Evolutionary conservation across 2,329 filamentous ascomycete species (phyloP).

Genomic region (Grosmannia serpens): DNA sequence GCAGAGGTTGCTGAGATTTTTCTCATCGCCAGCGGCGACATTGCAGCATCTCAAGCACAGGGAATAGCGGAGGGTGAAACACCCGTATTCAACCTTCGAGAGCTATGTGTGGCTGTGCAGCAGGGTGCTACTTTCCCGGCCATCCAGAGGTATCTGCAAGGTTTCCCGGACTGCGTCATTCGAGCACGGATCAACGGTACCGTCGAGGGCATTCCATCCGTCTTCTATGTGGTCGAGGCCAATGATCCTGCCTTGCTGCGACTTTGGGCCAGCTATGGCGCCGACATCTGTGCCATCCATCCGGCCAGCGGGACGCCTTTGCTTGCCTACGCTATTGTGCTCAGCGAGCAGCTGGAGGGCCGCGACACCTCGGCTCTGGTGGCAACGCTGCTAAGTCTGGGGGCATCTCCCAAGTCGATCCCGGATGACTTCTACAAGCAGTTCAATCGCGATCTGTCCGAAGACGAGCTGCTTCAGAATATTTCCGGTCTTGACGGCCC

Average conservation of each 20-base stretch:
- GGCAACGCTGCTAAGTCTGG: constrained; percentile 7
- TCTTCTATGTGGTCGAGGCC: constrained; percentile 7
- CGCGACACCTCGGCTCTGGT: constrained; percentile 3
- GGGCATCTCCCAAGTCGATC: constrained; percentile 4
- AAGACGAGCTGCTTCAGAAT: background rate
- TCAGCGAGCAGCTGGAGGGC: constrained; percentile 3
- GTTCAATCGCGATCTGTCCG: constrained; percentile 1
- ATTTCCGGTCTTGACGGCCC: background rate
- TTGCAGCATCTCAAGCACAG: background rate
- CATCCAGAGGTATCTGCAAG: background rate
- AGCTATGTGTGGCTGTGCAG: constrained; percentile 3
- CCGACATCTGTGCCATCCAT: background rate
- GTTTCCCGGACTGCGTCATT: background rate
- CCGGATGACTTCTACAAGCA: constrained; percentile 3
- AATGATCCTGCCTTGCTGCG: constrained; percentile 3
- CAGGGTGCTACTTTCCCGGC: background rate
- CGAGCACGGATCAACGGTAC: constrained; percentile 1
- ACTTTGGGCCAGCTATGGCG: constrained; percentile 5
- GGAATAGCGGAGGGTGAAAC: background rate
- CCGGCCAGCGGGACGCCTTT: background rate
- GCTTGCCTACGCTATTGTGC: constrained; percentile 2
- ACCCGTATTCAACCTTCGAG: background rate
- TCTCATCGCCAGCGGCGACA: background rate
- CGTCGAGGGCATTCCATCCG: constrained; percentile 5
- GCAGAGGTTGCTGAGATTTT: background rate